Evolutionary conservation across 192 early-diverging fungal species (phyloP).

Genomic region (Pilobolus umbonatus): DNA sequence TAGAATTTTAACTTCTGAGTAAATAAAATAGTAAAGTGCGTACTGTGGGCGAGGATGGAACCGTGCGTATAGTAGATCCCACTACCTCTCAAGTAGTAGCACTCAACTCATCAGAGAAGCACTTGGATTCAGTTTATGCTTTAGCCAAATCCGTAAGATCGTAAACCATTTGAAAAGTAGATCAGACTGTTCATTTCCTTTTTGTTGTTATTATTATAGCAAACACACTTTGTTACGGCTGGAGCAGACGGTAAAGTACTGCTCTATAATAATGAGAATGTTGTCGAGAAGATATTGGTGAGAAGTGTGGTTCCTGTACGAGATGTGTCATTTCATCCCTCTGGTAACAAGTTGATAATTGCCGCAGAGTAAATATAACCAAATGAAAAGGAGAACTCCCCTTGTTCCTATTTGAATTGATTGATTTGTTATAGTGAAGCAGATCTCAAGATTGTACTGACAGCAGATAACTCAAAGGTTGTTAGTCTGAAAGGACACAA

Average conservation of each 20-base stretch:
- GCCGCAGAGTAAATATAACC: conserved; percentile 29
- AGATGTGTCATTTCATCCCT: conserved; percentile 13
- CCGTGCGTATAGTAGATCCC: no score
- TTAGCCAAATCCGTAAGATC: no score
- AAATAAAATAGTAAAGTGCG: no score
- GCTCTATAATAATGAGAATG: conserved; percentile 11
- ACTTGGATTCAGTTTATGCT: no score
- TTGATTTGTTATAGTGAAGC: conserved; percentile 22
- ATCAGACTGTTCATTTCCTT: no score
- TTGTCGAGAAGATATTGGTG: conserved; percentile 18
- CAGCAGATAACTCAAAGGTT: conserved; percentile 13
- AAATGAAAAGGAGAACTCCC: no score
- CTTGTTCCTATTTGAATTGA: not conserved
- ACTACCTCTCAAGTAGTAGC: no score
- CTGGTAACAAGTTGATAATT: conserved; percentile 29
- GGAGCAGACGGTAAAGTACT: conserved; percentile 27
- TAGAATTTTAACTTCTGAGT: no score
- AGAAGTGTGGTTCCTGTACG: conserved; percentile 29
- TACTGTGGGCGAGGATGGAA: no score
- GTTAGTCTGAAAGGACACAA: conserved; percentile 28
- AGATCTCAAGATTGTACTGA: conserved; percentile 23
- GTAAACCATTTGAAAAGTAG: no score
- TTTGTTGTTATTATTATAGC: no score
- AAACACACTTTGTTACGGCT: conserved; percentile 27
- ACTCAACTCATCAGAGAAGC: no score